phyloP scores from a whole-genome alignment of 2,329 filamentous ascomycete species.

The Botryosphaeria dothidea region DNA sequence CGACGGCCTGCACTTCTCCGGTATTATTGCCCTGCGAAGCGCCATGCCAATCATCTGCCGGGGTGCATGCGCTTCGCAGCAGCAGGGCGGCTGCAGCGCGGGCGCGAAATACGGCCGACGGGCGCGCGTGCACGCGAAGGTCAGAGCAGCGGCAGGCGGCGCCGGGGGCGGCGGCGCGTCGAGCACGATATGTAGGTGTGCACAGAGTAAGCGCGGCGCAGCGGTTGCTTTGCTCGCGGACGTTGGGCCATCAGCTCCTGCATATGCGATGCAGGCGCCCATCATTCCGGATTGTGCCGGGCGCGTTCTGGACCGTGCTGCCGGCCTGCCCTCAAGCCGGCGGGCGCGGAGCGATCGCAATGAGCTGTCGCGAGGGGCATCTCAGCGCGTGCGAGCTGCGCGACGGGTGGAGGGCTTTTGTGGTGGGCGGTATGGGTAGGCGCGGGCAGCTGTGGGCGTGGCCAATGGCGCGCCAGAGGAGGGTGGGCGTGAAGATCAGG shows the following conservation, averaged over 20 bases:
- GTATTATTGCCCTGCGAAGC: not conserved
- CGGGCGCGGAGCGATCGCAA: slow-evolving; percentile 10
- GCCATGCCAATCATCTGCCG: slow-evolving; percentile 1
- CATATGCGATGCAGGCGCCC: not conserved
- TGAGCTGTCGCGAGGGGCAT: no score
- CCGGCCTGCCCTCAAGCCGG: not conserved
- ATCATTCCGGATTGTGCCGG: slow-evolving; percentile 4
- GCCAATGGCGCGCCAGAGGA: not conserved
- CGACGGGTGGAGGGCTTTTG: no score
- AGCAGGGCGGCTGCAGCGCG: not conserved
- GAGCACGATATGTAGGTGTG: not conserved
- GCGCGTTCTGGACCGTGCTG: slow-evolving; percentile 2
- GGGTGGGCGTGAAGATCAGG: not conserved
- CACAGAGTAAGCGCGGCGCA: not conserved
- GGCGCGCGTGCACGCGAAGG: not conserved
- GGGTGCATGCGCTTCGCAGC: not conserved
- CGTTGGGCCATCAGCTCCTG: not conserved
- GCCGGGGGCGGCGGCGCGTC: not conserved
- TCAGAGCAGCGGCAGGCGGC: not conserved
- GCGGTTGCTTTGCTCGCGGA: no score
- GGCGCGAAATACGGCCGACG: slow-evolving; percentile 7
- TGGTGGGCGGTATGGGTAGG: not conserved
- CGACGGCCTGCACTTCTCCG: not conserved
- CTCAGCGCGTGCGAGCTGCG: no score
- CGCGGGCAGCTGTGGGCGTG: not conserved